These are phyloP conservation scores for Schizosaccharomyces japonicus DNA, from an alignment of 805 yeast genomes.

Conservation along the genomic window DNA sequence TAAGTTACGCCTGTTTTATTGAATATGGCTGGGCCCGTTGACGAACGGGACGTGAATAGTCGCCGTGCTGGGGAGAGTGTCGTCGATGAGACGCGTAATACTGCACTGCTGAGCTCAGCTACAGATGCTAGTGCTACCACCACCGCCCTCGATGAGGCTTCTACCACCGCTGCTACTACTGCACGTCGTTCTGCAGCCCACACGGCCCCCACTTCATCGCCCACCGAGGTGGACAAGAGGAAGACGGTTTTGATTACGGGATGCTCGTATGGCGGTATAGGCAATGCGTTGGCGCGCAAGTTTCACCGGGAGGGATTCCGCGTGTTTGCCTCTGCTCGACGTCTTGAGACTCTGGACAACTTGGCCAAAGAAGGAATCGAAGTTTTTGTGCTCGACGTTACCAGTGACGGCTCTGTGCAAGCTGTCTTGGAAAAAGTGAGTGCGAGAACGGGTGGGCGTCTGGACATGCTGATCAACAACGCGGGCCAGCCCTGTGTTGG, in stretches of 20 bases:
- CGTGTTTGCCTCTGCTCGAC: conserved; percentile 1
- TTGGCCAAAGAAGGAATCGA: background rate
- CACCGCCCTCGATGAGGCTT: too few relatives aligned
- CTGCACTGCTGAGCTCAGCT: too few relatives aligned
- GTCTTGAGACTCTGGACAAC: background rate
- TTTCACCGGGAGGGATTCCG: background rate
- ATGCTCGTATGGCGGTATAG: conserved; percentile 1
- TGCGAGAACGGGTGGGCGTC: background rate
- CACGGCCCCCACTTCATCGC: too few relatives aligned
- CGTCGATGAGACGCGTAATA: too few relatives aligned
- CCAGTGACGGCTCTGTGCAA: background rate
- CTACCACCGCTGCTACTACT: too few relatives aligned
- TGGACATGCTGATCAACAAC: conserved; percentile 5
- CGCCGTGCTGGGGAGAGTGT: too few relatives aligned
- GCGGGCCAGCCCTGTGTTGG: background rate
- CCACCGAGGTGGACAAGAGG: background rate
- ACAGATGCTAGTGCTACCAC: too few relatives aligned
- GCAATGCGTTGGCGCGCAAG: background rate
- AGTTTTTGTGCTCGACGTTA: background rate
- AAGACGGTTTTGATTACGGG: conserved; percentile 2
- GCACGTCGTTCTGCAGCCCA: too few relatives aligned
- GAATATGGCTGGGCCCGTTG: too few relatives aligned
- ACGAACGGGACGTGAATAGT: too few relatives aligned
- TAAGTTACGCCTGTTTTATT: too few relatives aligned
- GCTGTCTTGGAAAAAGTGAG: background rate